Conservation (phyloP, 2,329 filamentous ascomycete species). For the Monosporascus sp. region DNA sequence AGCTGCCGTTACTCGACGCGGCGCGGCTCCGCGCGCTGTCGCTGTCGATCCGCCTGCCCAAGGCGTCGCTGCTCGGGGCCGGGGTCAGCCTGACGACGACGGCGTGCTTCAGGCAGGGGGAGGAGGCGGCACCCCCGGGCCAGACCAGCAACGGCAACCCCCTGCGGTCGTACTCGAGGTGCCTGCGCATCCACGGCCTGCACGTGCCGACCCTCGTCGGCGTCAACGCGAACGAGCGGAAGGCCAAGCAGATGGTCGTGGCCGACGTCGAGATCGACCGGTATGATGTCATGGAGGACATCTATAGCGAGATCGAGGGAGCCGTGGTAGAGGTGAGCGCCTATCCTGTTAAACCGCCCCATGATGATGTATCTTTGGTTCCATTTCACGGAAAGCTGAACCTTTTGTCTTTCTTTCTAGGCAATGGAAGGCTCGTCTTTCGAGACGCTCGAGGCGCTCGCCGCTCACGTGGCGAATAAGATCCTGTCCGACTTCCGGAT, state of each 20-base stretch:
- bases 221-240: slow-evolving; percentile 66
- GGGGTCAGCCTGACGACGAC: slow-evolving; percentile 49
- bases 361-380: slow-evolving; percentile 4
- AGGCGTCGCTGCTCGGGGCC: slow-evolving; percentile 62
- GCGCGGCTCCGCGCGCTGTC: slow-evolving; percentile 40
- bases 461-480: slow-evolving; percentile 39
- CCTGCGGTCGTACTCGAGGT: slow-evolving; percentile 23
- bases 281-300: slow-evolving; percentile 40
- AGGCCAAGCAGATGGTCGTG: slow-evolving; percentile 60
- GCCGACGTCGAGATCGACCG: slow-evolving; percentile 58
- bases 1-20: slow-evolving; percentile 30
- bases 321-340: slow-evolving; percentile 53
- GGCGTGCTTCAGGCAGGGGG: slow-evolving; percentile 34
- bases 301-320: slow-evolving; percentile 52
- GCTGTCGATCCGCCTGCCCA: slow-evolving; percentile 55
- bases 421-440: slow-evolving; percentile 51
- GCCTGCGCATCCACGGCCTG: slow-evolving; percentile 50
- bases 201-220: slow-evolving; percentile 65
- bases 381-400: neutral
- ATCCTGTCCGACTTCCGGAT: slow-evolving; percentile 40
- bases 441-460: slow-evolving; percentile 59
- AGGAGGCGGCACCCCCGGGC: slow-evolving; percentile 15
- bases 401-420: slow-evolving; percentile 26
- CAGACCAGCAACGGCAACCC: slow-evolving; percentile 16
- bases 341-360: neutral